Base-by-base conservation (phyloP, 345 rosid species). In the Brassica cretica region DNA sequence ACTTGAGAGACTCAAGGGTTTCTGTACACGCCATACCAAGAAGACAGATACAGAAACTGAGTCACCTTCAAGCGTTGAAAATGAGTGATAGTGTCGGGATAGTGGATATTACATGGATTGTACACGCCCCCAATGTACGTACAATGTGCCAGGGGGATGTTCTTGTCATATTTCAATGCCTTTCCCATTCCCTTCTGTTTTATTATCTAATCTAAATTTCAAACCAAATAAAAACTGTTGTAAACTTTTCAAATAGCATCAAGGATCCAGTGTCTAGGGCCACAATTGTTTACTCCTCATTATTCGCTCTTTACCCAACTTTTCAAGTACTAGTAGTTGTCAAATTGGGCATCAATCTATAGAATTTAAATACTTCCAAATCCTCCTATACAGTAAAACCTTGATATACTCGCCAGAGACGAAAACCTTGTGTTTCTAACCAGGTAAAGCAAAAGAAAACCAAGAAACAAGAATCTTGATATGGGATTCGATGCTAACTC, bases 21-120 rank as follows among this genome's bases (percentile, higher is more conserved):
- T 91, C 79, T 84, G 66, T 68, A 51, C 79, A 30, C 88, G 93
- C 77, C 89, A 91, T 81, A 85, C 87, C 80, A 89, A 85, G 84
- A 81, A 73, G 68, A 74, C 81, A 21, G 84, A 70, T 78, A 71
- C 37, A 32, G 84, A 41, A 30, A 39, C 51, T 66, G 60, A 53
- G 60, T 53, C 60, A 16, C 60, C 60, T 53, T 53, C 10, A 53
- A 53, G 10, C 24, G 21, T 16, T 53, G 24, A 53, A 15, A 53
- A 53, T 53, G 60, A 16, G 60, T 53, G 24, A 51, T 51, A 46
- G 16, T 46, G 6, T 46, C 53, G 15, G 18, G 8, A 51, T n/a
- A 46, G n/a, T 46, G 55, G 55, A 46, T 46, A 51, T 51, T 15
- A 51, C 56, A n/a, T 5, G 56, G 6, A 51, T 51, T 51, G 18